Percentiles rank a stretch among this genome's conserved stretches.
Evolutionary conservation across 306 rosid genomes (phyloP).

Genomic region (Cyclanthera cordifolia): DNA sequence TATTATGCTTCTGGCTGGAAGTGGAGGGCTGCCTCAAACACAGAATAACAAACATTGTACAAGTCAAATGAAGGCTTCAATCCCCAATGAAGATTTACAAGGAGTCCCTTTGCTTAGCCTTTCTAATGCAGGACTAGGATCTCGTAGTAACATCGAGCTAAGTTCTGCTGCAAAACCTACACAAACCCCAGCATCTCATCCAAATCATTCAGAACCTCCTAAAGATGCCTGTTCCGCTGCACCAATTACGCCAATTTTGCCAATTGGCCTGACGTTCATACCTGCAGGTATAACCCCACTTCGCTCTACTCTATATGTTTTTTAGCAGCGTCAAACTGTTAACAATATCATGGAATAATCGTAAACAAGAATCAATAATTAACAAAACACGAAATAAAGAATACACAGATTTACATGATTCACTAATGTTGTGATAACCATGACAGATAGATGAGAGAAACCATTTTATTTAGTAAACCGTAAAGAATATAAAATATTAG

Average conservation of each 20-base stretch:
- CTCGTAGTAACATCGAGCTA: constrained; percentile 31
- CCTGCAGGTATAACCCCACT: constrained; percentile 40
- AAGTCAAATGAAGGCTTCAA: no score
- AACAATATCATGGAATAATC: neutral
- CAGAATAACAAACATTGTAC: no score
- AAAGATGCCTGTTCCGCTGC: constrained; percentile 27
- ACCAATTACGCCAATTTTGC: constrained; percentile 16
- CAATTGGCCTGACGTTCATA: constrained; percentile 25
- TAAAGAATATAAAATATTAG: no score
- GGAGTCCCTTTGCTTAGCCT: constrained; percentile 25
- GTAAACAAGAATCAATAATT: no score
- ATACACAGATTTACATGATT: no score
- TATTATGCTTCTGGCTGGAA: constrained; percentile 78
- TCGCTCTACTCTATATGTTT: neutral
- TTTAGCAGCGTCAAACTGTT: neutral
- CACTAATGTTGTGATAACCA: no score
- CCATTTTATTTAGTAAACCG: no score
- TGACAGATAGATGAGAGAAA: no score
- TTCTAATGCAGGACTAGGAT: constrained; percentile 31
- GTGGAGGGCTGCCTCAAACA: constrained; percentile 31
- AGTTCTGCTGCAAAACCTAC: constrained; percentile 26
- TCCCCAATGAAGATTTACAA: constrained; percentile 29
- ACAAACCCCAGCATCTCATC: constrained; percentile 29
- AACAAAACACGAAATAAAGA: no score
- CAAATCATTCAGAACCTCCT: constrained; percentile 34